Evolutionary conservation across 2,329 filamentous ascomycete species (phyloP), one percentile per base, ranked within the genome.

Genomic region (Orbilia javanica): DNA sequence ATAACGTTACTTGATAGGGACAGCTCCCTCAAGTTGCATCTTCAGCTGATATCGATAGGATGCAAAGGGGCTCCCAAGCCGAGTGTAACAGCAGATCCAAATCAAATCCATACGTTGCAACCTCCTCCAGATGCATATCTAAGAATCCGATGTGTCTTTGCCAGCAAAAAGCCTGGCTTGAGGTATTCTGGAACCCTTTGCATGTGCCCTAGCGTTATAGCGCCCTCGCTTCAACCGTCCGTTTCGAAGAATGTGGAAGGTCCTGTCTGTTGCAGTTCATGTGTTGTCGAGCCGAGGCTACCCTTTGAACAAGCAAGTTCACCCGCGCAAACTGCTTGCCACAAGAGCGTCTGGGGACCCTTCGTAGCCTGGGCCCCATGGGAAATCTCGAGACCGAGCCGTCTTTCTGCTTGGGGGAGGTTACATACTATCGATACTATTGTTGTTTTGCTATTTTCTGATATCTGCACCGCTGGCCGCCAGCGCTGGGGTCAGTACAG

Each of bases 211-310:
- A n/a, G n/a, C n/a, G n/a, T n/a, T n/a, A n/a, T n/a, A n/a, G n/a
- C n/a, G n/a, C n/a, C 29, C n/a, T 57, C 52, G 31, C 29, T 22
- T 57, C 52, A 11, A 39, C 5, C 39, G 4, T 34, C 65, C 18
- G 5, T n/a, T 20, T 18, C 27, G 44, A 46, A 36, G 65, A 50
- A 13, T 29, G 13, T 39, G 22, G 34, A 63, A 46, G 34, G 39
- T 18, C 22, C 27, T 15, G 2, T 22, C 31, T 60, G 52, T 60
- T 69, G 52, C 18, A 60, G n/a, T 57, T 22, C 60, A 15, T 7
- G 65, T 69, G 65, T 50, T 69, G 52, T 69, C 36, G 25, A 69
- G 25, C 52, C 65, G 65, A 36, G 25, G 36, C n/a, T 53, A 6
- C 29, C 20, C 3, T 57, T 20, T 4, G 52, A 36, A 36, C 29